phyloP scores from a whole-genome alignment of 139 green algal genomes.

The Spirogloea muscicola region DNA sequence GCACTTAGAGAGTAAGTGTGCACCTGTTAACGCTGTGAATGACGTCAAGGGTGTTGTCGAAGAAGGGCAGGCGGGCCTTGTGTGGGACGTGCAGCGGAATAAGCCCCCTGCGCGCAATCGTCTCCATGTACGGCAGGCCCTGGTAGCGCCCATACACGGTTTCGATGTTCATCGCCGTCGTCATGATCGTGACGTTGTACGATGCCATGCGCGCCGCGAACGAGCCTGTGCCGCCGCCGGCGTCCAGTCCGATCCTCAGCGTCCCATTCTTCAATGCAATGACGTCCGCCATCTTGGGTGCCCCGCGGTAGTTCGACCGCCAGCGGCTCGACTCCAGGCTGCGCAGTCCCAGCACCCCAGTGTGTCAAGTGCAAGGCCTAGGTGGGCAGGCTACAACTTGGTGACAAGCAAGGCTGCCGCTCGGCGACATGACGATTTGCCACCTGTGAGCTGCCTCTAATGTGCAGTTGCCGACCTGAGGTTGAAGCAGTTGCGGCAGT shows the following conservation, averaged over 20 bases:
- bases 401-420: too few species aligned
- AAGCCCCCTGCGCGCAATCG: slow-evolving; percentile 1
- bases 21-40: slow-evolving; percentile 31
- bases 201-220: slow-evolving; percentile 4
- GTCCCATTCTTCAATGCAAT: slow-evolving; percentile 28
- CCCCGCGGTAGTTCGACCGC: slow-evolving; percentile 14
- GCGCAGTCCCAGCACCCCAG: too few species aligned
- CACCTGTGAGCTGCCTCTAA: too few species aligned
- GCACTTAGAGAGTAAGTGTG: too few species aligned
- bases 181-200: slow-evolving; percentile 13
- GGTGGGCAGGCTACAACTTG: too few species aligned
- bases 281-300: slow-evolving; percentile 26
- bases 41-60: slow-evolving; percentile 27
- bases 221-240: neutral
- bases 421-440: too few species aligned
- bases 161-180: slow-evolving; percentile 13
- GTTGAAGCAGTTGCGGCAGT: slow-evolving; percentile 25
- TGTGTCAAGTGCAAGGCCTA: too few species aligned
- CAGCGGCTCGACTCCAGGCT: slow-evolving; percentile 8
- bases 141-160: neutral
- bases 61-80: slow-evolving; percentile 25
- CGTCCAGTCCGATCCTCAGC: slow-evolving; percentile 26
- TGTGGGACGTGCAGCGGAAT: slow-evolving; percentile 19
- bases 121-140: slow-evolving; percentile 26
- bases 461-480: neutral